Conservation (phyloP, 2,329 filamentous ascomycete genomes). For the Pseudovirgaria hyperparasitica region DNA sequence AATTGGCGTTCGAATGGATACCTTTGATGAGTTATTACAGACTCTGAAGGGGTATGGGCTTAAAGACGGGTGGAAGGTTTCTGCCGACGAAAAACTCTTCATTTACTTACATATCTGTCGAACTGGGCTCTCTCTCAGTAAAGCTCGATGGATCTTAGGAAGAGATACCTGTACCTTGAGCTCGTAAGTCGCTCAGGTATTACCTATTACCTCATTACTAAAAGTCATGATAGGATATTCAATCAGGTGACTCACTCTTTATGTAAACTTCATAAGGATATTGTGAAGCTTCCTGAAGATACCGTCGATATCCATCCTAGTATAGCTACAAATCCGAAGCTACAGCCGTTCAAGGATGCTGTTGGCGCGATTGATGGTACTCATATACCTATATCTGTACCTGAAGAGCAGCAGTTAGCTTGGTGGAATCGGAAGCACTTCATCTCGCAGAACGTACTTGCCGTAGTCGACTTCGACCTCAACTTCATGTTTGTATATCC, state of each 20-base stretch:
- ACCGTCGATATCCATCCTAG: too few relatives aligned
- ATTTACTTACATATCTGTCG: constrained; percentile 1
- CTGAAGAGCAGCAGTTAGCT: background rate
- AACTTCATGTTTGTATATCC: background rate
- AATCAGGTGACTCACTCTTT: constrained; percentile 1
- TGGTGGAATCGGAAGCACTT: constrained; percentile 2
- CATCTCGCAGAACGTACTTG: constrained; percentile 1
- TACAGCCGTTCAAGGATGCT: constrained; percentile 3
- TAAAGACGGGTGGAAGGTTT: background rate
- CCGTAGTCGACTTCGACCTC: constrained; percentile 1
- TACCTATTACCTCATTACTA: constrained; percentile 1
- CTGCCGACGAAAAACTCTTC: constrained; percentile 2
- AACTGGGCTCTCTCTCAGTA: constrained; percentile 1
- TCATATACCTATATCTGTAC: constrained; percentile 1
- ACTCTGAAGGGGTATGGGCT: background rate
- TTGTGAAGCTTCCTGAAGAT: background rate
- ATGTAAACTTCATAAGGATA: background rate
- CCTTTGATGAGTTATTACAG: constrained; percentile 1
- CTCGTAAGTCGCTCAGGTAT: too few relatives aligned
- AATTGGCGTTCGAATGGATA: constrained; percentile 1
- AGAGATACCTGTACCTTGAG: too few relatives aligned
- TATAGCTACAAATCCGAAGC: background rate
- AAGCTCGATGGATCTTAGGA: too few relatives aligned
- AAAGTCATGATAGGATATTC: constrained; percentile 1
- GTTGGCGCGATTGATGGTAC: constrained; percentile 2